phyloP scores from a whole-genome alignment of 208 protist species.

The Trichomonas vaginalis region DNA sequence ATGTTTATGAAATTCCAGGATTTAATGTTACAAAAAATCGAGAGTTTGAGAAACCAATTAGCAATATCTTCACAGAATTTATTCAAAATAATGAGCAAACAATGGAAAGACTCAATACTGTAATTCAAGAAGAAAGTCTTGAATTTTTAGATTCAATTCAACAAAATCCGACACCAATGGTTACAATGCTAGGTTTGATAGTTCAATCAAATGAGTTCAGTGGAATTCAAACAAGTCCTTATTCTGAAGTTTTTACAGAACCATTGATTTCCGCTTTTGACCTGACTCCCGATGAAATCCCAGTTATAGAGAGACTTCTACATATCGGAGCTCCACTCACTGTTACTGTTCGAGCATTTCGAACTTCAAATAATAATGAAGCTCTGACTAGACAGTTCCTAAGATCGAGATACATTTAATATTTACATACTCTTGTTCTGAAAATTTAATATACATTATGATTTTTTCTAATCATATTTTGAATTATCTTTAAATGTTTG shows the following conservation, averaged over 20 bases:
- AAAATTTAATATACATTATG: no score
- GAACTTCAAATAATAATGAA: neutral
- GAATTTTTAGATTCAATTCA: neutral
- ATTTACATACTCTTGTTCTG: no score
- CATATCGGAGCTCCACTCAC: neutral
- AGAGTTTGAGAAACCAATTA: neutral
- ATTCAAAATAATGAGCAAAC: neutral
- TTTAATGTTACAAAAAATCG: neutral
- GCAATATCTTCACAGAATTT: neutral
- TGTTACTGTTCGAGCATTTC: neutral
- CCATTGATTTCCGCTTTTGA: neutral
- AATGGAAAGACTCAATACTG: neutral
- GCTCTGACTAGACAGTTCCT: no score
- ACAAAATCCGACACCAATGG: neutral
- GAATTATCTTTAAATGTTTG: no score
- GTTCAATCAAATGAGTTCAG: neutral
- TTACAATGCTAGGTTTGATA: neutral
- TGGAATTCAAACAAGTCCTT: neutral
- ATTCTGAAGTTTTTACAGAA: neutral
- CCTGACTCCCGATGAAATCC: neutral
- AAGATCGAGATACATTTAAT: no score
- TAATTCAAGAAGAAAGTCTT: neutral
- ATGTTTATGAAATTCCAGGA: neutral
- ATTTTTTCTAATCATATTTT: no score
- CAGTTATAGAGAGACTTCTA: neutral